Evolutionary conservation across 768 basidiomycete species (phyloP).

Genomic region (Imleria badia): DNA sequence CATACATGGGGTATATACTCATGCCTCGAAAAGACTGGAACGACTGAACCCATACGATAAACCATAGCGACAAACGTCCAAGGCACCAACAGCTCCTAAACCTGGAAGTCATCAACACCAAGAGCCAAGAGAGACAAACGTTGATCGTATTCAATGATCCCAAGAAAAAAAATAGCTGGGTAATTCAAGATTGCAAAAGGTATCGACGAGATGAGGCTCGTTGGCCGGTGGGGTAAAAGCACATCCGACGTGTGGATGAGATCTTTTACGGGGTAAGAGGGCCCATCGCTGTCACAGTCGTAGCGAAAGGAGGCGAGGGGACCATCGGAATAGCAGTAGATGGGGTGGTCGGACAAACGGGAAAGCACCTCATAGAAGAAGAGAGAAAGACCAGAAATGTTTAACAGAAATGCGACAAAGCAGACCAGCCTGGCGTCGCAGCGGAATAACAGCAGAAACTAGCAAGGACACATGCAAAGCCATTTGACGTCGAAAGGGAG

Average conservation of each 20-base stretch:
- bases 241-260: slow-evolving; percentile 14
- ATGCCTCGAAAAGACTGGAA: too few species aligned
- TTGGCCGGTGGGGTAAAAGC: slow-evolving; percentile 31
- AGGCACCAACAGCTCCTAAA: too few species aligned
- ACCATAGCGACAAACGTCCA: too few species aligned
- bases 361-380: background rate
- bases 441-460: slow-evolving; percentile 24
- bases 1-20: too few species aligned
- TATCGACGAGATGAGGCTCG: slow-evolving; percentile 39
- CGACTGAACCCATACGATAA: too few species aligned
- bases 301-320: background rate
- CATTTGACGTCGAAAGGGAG: background rate
- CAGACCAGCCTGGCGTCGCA: slow-evolving; percentile 29
- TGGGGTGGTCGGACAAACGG: slow-evolving; percentile 13
- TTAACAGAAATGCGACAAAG: slow-evolving; percentile 14
- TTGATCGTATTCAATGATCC: background rate
- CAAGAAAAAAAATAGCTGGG: background rate
- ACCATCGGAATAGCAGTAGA: background rate
- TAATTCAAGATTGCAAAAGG: slow-evolving; percentile 10
- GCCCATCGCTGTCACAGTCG: slow-evolving; percentile 1
- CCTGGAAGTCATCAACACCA: too few species aligned
- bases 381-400: background rate
- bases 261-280: slow-evolving; percentile 17
- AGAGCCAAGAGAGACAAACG: background rate
- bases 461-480: slow-evolving; percentile 16